These are phyloP conservation scores for Xanthoconium purpureum DNA, from an alignment of 768 basidiomycete species.

Conservation along the genomic window DNA sequence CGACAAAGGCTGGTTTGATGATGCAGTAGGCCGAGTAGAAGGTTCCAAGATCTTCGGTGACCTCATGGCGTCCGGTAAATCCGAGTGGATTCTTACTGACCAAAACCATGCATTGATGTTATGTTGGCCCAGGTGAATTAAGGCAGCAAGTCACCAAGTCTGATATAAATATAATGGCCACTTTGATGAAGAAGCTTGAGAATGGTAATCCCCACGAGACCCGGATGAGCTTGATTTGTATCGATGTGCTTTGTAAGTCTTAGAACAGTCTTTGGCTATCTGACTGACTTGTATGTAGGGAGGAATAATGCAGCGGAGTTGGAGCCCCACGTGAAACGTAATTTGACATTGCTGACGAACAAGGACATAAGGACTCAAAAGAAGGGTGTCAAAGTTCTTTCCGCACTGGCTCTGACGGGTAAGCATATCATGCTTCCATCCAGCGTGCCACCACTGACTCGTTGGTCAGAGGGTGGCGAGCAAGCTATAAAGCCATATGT, in stretches of 20 bases:
- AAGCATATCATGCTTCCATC: too few species aligned
- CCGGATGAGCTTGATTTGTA: conserved; percentile 2
- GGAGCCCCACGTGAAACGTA: rapidly evolving
- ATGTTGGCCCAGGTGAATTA: not conserved
- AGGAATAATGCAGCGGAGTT: not conserved
- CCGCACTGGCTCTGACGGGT: conserved; percentile 2
- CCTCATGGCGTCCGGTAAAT: conserved; percentile 3
- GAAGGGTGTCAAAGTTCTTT: not conserved
- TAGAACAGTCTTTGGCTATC: not conserved
- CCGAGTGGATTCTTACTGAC: too few species aligned
- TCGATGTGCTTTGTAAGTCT: conserved; percentile 1
- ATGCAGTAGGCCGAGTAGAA: conserved; percentile 9
- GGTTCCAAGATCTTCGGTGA: not conserved
- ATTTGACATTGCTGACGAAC: not conserved
- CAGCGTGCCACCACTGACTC: too few species aligned
- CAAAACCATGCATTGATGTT: not conserved
- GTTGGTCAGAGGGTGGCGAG: not conserved
- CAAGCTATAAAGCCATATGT: not conserved
- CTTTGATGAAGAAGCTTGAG: conserved; percentile 1
- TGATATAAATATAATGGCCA: not conserved
- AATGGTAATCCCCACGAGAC: not conserved
- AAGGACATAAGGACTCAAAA: too few species aligned
- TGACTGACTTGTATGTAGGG: not conserved
- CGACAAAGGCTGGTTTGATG: conserved; percentile 14
- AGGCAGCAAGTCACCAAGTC: not conserved